A percentile compares a stretch with the other conserved stretches of the same genome.
Evolutionary conservation across 306 rosid genomes (phyloP).

Genomic region (Alnus glutinosa): DNA sequence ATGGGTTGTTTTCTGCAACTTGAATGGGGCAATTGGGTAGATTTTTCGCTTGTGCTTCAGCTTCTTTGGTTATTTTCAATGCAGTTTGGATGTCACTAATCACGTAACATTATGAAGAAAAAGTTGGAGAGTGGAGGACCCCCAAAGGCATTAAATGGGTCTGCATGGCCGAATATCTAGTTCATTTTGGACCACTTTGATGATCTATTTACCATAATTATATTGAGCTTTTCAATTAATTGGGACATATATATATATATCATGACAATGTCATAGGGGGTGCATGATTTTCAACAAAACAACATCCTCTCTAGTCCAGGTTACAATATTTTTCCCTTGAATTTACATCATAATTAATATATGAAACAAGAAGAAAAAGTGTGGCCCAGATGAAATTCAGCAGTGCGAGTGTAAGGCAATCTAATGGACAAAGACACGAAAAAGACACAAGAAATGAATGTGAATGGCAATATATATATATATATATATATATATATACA

Average conservation of each 20-base stretch:
- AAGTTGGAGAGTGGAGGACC: conserved; percentile 27
- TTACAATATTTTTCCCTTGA: too few species aligned
- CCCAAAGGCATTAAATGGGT: conserved; percentile 20
- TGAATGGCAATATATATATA: conserved; percentile 19
- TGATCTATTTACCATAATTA: neutral
- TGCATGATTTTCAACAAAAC: neutral
- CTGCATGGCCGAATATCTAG: neutral
- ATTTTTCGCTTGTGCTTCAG: neutral
- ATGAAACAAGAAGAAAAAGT: too few species aligned
- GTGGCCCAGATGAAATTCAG: too few species aligned
- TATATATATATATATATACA: neutral
- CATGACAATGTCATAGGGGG: neutral
- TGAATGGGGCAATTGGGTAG: neutral
- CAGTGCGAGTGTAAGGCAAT: too few species aligned
- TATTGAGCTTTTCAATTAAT: neutral
- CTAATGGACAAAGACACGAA: neutral
- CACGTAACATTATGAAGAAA: conserved; percentile 21
- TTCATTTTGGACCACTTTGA: neutral
- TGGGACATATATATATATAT: neutral
- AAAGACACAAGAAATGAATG: conserved; percentile 40
- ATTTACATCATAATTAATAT: too few species aligned
- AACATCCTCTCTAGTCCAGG: too few species aligned
- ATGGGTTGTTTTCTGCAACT: neutral
- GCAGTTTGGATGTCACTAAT: neutral
- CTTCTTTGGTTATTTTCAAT: conserved; percentile 6